These are phyloP conservation scores for Neoboletus subvelutipes DNA, from an alignment of 768 basidiomycete genomes.

Conservation along the genomic window DNA sequence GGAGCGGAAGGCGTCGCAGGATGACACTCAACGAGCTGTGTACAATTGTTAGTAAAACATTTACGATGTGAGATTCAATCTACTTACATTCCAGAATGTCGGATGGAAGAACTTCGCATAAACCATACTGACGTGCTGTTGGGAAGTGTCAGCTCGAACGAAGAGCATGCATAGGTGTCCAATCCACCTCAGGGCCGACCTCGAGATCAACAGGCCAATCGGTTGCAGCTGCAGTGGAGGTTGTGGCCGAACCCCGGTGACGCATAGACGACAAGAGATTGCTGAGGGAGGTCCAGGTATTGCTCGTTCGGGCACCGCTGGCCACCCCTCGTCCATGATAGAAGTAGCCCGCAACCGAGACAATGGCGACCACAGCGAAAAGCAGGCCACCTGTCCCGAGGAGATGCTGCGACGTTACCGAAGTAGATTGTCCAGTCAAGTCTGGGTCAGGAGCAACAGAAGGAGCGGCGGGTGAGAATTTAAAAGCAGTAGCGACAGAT, in stretches of 20 bases:
- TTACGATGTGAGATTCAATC: background rate
- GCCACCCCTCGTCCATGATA: conserved; percentile 3
- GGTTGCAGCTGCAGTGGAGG: background rate
- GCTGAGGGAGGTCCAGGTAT: conserved; percentile 6
- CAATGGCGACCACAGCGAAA: conserved; percentile 12
- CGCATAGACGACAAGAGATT: conserved; percentile 10
- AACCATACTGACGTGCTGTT: conserved; percentile 21
- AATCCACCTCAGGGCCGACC: conserved; percentile 11
- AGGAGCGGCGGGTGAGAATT: background rate
- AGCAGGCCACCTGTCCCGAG: conserved; percentile 16
- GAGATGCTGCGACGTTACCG: background rate
- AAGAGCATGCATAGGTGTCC: background rate
- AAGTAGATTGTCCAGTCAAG: background rate
- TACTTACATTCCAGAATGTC: conserved; percentile 18
- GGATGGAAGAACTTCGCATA: conserved; percentile 26
- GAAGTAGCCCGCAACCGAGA: conserved; percentile 18
- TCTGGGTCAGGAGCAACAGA: background rate
- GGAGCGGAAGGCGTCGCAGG: conserved; percentile 15
- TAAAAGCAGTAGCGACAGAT: conserved; percentile 8
- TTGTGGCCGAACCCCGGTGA: background rate
- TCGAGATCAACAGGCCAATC: conserved; percentile 10
- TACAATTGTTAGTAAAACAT: background rate
- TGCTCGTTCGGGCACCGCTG: background rate
- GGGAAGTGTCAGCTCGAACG: background rate
- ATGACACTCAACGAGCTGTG: conserved; percentile 15